Conservation (phyloP, 768 basidiomycete genomes). For the Xerocomellus chrysenteron region DNA sequence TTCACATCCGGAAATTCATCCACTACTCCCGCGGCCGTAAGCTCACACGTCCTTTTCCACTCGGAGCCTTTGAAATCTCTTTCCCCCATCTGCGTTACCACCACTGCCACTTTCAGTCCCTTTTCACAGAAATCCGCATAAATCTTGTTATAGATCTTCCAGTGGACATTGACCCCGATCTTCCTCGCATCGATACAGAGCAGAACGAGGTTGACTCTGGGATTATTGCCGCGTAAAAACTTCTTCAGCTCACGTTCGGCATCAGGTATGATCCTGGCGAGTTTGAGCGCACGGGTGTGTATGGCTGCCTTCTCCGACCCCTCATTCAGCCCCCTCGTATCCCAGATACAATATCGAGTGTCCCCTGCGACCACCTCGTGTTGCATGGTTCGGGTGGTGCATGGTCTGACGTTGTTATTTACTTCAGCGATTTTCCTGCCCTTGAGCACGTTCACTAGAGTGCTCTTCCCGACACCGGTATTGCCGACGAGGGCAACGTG, state of each 20-base stretch:
- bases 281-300: neutral
- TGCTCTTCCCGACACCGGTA: constrained; percentile 29
- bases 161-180: constrained; percentile 11
- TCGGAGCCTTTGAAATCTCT: neutral
- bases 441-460: constrained; percentile 26
- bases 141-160: constrained; percentile 23
- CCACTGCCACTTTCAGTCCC: constrained; percentile 14
- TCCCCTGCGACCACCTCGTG: constrained; percentile 12
- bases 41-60: constrained; percentile 21
- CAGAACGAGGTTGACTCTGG: constrained; percentile 18
- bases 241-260: constrained; percentile 20
- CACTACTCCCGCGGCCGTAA: constrained; percentile 6
- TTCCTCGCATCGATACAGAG: constrained; percentile 23
- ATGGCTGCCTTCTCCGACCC: constrained; percentile 1
- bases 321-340: constrained; percentile 28
- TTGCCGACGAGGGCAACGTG: constrained; percentile 23
- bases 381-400: constrained; percentile 5
- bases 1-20: constrained; percentile 9
- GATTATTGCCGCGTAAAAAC: constrained; percentile 13
- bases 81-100: constrained; percentile 15
- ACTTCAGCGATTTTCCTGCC: constrained; percentile 13
- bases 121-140: constrained; percentile 12
- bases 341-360: constrained; percentile 19
- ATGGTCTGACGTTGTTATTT: constrained; percentile 20
- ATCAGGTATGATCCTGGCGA: constrained; percentile 1